Percentiles rank a stretch among this genome's conserved stretches.
Conservation (phyloP, 73 alveolate genomes). For the Halteria grandinella region DNA sequence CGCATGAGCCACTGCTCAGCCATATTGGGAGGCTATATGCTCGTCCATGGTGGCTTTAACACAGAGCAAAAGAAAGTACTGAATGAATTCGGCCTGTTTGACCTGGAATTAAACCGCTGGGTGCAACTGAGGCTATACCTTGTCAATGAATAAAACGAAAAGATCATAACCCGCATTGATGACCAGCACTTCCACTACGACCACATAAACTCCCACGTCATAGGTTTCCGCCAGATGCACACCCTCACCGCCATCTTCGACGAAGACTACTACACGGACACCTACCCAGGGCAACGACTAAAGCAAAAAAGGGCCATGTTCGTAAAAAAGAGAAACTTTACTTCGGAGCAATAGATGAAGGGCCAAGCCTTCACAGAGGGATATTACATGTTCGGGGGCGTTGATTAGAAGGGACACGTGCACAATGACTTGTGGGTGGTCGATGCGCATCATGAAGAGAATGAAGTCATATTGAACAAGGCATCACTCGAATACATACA, state of each 20-base stretch:
- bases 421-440: slow-evolving; percentile 47
- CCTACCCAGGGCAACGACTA: not conserved
- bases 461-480: not conserved
- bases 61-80: slow-evolving; percentile 53
- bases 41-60: slow-evolving; percentile 69
- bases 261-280: slow-evolving; percentile 6
- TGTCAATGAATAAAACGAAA: not conserved
- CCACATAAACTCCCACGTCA: not conserved
- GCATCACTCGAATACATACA: slow-evolving; percentile 9
- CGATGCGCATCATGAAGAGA: slow-evolving; percentile 20
- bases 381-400: slow-evolving; percentile 46
- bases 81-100: slow-evolving; percentile 54
- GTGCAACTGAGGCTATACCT: not conserved
- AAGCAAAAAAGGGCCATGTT: not conserved
- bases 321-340: not conserved
- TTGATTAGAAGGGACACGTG: slow-evolving; percentile 3
- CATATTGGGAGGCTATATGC: slow-evolving; percentile 38
- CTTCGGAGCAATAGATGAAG: not conserved
- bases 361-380: slow-evolving; percentile 20
- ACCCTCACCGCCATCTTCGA: slow-evolving; percentile 6
- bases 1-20: slow-evolving; percentile 43
- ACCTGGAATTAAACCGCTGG: slow-evolving; percentile 42
- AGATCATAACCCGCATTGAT: not conserved
- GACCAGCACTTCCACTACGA: slow-evolving; percentile 31
- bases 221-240: slow-evolving; percentile 43